A percentile compares a stretch with the other conserved stretches of the same genome.
phyloP scores from a whole-genome alignment of 1,139 yeast genomes.

The Yamadazyma jaroonii region DNA sequence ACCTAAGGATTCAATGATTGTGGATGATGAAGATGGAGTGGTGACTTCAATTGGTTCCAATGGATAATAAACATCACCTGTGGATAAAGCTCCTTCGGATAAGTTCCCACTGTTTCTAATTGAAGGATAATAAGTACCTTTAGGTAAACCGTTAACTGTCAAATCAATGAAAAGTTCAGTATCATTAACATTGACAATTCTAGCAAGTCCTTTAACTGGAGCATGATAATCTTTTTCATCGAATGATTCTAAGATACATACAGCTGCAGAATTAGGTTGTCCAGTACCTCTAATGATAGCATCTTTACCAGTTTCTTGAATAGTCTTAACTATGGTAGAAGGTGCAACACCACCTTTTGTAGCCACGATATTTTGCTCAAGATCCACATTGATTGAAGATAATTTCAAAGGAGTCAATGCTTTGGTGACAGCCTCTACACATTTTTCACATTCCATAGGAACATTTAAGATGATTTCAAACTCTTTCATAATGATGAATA shows the following conservation, averaged over 20 bases:
- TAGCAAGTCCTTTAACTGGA: conserved; percentile 83
- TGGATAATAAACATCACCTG: conserved; percentile 52
- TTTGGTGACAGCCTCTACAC: conserved; percentile 57
- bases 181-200: conserved; percentile 71
- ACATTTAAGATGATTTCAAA: conserved; percentile 73
- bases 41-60: conserved; percentile 50
- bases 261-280: conserved; percentile 83
- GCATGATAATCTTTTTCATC: conserved; percentile 42
- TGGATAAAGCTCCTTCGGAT: conserved; percentile 66
- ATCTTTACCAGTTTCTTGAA: conserved; percentile 75
- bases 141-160: conserved; percentile 66
- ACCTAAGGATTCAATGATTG: conserved; percentile 40
- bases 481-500: conserved; percentile 12
- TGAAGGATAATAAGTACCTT: conserved; percentile 68
- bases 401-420: conserved; percentile 55
- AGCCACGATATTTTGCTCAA: conserved; percentile 55
- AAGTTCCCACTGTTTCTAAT: conserved; percentile 74
- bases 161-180: conserved; percentile 63
- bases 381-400: conserved; percentile 48
- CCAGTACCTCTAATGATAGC: conserved; percentile 94
- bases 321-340: conserved; percentile 59
- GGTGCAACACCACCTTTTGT: conserved; percentile 71
- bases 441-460: conserved; percentile 69
- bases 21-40: conserved; percentile 28
- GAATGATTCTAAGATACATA: conserved; percentile 79